A percentile compares a stretch with the other conserved stretches of the same genome.
phyloP scores from a whole-genome alignment of 441 rosid species.

The Pelargonium fulgidum region DNA sequence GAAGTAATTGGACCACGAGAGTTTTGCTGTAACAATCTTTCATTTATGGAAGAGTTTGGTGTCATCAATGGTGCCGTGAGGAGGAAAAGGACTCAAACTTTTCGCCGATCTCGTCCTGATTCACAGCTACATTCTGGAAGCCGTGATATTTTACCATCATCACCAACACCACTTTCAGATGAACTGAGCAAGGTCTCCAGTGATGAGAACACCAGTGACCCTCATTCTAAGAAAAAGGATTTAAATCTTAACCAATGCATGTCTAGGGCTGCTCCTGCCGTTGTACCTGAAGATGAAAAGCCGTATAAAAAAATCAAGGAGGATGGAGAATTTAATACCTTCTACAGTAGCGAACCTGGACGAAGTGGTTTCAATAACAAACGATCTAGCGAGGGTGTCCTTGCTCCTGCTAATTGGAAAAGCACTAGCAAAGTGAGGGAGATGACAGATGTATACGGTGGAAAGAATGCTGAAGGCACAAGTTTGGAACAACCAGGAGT shows the following conservation, averaged over 20 bases:
- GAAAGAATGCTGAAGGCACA: conserved; percentile 43
- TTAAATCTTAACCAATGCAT: conserved; percentile 59
- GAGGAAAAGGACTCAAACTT: conserved; percentile 61
- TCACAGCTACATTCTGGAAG: conserved; percentile 30
- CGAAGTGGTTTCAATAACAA: conserved; percentile 31
- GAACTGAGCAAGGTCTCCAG: conserved; percentile 50
- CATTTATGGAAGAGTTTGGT: conserved; percentile 50
- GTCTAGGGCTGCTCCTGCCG: conserved; percentile 39
- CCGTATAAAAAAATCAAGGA: conserved; percentile 26
- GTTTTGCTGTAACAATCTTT: conserved; percentile 16
- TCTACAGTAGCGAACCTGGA: conserved; percentile 33
- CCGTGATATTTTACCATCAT: conserved; percentile 31
- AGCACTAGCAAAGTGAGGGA: conserved; percentile 26
- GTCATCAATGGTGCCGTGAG: conserved; percentile 39
- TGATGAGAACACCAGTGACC: conserved; percentile 54
- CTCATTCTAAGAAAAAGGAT: conserved; percentile 55
- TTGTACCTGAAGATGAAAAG: conserved; percentile 27
- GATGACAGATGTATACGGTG: conserved; percentile 19
- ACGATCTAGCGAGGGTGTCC: conserved; percentile 63
- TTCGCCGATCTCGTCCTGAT: conserved; percentile 66
- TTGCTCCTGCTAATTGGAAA: conserved; percentile 73
- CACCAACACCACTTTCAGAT: conserved; percentile 39
- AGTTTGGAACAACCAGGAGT: conserved; percentile 32
- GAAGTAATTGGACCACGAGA: conserved; percentile 15
- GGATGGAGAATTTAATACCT: conserved; percentile 31